These are phyloP conservation scores for Coemansia sp. DNA, from an alignment of 192 early-diverging fungal genomes.

Conservation along the genomic window DNA sequence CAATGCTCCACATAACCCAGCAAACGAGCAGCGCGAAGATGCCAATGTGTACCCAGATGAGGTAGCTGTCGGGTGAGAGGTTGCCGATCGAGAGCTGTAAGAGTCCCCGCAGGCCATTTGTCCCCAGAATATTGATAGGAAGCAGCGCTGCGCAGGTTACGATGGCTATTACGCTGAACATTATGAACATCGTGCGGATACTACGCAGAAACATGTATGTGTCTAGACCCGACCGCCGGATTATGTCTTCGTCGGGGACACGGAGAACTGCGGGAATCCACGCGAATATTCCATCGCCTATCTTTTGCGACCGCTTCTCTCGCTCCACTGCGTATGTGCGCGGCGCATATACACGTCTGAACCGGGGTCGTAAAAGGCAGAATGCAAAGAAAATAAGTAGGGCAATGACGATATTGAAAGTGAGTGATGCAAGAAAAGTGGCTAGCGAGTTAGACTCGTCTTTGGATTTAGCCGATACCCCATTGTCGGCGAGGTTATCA, in stretches of 20 bases:
- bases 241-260: slow-evolving; percentile 59
- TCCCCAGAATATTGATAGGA: slow-evolving; percentile 69
- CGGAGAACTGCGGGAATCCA: slow-evolving; percentile 65
- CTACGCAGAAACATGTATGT: slow-evolving; percentile 79
- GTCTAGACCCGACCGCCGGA: slow-evolving; percentile 67
- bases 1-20: slow-evolving; percentile 60
- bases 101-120: slow-evolving; percentile 56
- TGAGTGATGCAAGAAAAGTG: slow-evolving; percentile 69
- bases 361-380: slow-evolving; percentile 64
- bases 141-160: slow-evolving; percentile 45
- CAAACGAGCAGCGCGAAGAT: slow-evolving; percentile 37
- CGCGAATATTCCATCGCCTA: slow-evolving; percentile 57
- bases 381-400: slow-evolving; percentile 61
- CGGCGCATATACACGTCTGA: slow-evolving; percentile 71
- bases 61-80: slow-evolving; percentile 49
- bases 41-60: slow-evolving; percentile 72
- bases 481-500: too few relatives aligned
- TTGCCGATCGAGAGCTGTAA: slow-evolving; percentile 72
- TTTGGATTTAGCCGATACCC: slow-evolving; percentile 2
- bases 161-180: slow-evolving; percentile 55
- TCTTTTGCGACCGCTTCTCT: slow-evolving; percentile 57
- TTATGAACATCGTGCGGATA: slow-evolving; percentile 64
- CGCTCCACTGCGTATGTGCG: slow-evolving; percentile 65
- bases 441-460: slow-evolving; percentile 51
- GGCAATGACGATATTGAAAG: slow-evolving; percentile 66